Evolutionary conservation across 2,329 filamentous ascomycete species (phyloP).

Genomic region (Incumbomyces lentus): DNA sequence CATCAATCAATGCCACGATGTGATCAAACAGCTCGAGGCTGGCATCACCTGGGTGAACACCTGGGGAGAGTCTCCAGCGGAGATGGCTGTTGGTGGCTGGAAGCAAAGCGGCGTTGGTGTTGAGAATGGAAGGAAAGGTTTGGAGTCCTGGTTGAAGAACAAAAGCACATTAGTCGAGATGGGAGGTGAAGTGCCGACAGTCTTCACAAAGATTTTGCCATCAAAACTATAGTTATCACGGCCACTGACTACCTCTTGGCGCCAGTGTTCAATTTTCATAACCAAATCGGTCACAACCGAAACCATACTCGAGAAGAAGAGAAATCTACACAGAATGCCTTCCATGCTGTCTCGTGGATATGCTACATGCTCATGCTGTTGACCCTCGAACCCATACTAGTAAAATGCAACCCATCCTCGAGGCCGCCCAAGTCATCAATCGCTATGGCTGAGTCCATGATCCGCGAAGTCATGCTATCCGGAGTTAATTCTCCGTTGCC

Average conservation of each 20-base stretch:
- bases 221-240: not conserved
- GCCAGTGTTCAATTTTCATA: too few species aligned
- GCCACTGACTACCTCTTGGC: too few species aligned
- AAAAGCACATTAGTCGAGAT: constrained; percentile 85
- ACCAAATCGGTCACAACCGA: too few species aligned
- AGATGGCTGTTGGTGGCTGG: constrained; percentile 90
- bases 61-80: constrained; percentile 83
- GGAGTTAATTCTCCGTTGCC: constrained; percentile 37
- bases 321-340: too few species aligned
- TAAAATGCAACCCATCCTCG: constrained; percentile 22
- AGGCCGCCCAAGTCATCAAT: constrained; percentile 33
- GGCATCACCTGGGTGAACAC: constrained; percentile 90
- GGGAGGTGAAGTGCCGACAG: constrained; percentile 57
- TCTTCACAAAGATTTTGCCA: constrained; percentile 58
- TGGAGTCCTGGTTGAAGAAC: constrained; percentile 74
- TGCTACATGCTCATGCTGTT: constrained; percentile 1
- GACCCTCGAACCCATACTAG: constrained; percentile 34
- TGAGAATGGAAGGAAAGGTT: constrained; percentile 70
- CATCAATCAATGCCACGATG: constrained; percentile 60
- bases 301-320: too few species aligned
- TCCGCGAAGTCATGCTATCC: constrained; percentile 39
- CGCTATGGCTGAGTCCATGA: constrained; percentile 35
- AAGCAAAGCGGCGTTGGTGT: constrained; percentile 81
- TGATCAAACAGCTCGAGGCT: constrained; percentile 62
- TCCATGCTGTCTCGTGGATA: not conserved